Conservation (phyloP, 176 grass and related monocot genomes). For the Avena atlantica region DNA sequence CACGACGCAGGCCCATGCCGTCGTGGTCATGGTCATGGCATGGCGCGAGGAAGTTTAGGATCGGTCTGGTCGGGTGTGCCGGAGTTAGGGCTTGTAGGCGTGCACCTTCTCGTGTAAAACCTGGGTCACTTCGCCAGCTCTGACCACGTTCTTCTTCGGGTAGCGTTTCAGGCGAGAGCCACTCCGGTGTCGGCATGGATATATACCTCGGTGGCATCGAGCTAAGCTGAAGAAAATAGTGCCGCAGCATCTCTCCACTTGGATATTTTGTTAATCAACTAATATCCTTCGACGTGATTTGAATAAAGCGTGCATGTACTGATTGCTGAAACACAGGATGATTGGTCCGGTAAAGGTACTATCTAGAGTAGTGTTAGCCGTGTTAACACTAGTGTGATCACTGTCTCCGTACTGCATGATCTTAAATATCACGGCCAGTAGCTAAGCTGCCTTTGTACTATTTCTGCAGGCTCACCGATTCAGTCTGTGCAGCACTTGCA, state of each 20-base stretch:
- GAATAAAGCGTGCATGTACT: not conserved
- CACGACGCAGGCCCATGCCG: slow-evolving; percentile 50
- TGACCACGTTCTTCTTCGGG: slow-evolving; percentile 17
- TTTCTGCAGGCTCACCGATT: not conserved
- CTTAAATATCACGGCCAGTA: not conserved
- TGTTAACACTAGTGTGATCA: slow-evolving; percentile 22
- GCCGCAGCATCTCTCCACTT: not conserved
- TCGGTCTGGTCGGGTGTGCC: slow-evolving; percentile 5
- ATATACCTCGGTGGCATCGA: not conserved
- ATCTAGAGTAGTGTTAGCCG: not conserved
- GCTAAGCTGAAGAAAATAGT: not conserved
- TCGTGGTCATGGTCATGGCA: not conserved
- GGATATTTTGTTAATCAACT: not conserved
- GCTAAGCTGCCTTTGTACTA: slow-evolving; percentile 6
- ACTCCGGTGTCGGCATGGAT: slow-evolving; percentile 30
- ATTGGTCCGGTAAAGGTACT: not conserved
- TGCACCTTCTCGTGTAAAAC: slow-evolving; percentile 59
- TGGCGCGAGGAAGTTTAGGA: not conserved
- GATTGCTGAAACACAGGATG: slow-evolving; percentile 6
- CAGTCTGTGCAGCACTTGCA: not conserved
- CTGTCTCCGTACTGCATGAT: not conserved
- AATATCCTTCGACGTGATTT: slow-evolving; percentile 6
- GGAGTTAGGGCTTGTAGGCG: slow-evolving; percentile 51
- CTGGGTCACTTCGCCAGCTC: slow-evolving; percentile 14
- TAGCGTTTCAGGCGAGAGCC: not conserved